These are phyloP conservation scores for Ajuga reptans DNA, from an alignment of 305 asterid species.

Conservation along the genomic window DNA sequence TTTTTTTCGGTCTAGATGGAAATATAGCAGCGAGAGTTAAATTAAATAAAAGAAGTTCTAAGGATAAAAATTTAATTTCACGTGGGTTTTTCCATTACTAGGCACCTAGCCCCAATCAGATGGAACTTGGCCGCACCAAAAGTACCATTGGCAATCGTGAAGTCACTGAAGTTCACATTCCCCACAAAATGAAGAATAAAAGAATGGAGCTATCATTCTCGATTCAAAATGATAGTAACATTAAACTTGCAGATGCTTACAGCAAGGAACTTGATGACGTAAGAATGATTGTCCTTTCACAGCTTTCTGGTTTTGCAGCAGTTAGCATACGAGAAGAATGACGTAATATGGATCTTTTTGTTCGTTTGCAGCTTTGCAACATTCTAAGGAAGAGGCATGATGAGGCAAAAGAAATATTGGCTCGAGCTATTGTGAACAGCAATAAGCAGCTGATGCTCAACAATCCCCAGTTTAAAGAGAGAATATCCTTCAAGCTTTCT, in stretches of 20 bases:
- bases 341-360: slow-evolving; percentile 1
- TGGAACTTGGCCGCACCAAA: slow-evolving; percentile 25
- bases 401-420: slow-evolving; percentile 73
- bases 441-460: slow-evolving; percentile 74
- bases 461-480: slow-evolving; percentile 54
- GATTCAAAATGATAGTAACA: slow-evolving; percentile 38
- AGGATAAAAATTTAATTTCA: neutral
- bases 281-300: slow-evolving; percentile 25
- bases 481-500: slow-evolving; percentile 63
- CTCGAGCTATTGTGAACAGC: slow-evolving; percentile 64
- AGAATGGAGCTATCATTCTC: slow-evolving; percentile 39
- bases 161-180: slow-evolving; percentile 23
- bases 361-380: slow-evolving; percentile 59
- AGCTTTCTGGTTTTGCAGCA: slow-evolving; percentile 1
- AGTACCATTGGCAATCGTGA: slow-evolving; percentile 22
- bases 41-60: neutral
- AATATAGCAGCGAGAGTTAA: neutral
- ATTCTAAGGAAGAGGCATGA: slow-evolving; percentile 65
- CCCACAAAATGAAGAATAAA: slow-evolving; percentile 28
- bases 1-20: slow-evolving; percentile 1
- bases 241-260: slow-evolving; percentile 62
- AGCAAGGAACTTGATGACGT: slow-evolving; percentile 70
- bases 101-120: slow-evolving; percentile 31
- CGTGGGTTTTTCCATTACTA: slow-evolving; percentile 22
- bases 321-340: neutral